These are phyloP conservation scores for Pseudopediastrum boryanum DNA, from an alignment of 139 green algal species.

Conservation along the genomic window DNA sequence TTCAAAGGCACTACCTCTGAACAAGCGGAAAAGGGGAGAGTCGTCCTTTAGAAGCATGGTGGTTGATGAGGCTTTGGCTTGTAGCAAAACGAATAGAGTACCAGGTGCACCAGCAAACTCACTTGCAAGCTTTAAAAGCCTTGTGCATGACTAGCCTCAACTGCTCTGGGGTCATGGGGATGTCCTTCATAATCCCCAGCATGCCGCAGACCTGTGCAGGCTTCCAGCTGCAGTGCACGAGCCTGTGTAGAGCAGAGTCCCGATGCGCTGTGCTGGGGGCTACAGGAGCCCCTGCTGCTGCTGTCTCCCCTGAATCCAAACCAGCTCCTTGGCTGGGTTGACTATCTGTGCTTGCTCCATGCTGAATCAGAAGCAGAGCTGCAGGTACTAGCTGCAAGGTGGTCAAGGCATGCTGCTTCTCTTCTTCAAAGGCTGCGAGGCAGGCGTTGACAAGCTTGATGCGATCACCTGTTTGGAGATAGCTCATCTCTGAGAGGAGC, in stretches of 20 bases:
- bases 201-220: slow-evolving; percentile 20
- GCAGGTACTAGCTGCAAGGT: too few relatives aligned
- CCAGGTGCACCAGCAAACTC: not conserved
- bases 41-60: not conserved
- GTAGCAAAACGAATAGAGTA: not conserved
- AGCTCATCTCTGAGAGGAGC: too few relatives aligned
- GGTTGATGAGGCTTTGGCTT: not conserved
- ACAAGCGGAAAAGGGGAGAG: not conserved
- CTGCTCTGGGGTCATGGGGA: slow-evolving; percentile 19
- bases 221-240: slow-evolving; percentile 13
- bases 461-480: too few relatives aligned
- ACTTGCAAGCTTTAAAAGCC: slow-evolving; percentile 12
- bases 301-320: too few relatives aligned
- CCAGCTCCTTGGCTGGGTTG: too few relatives aligned
- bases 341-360: too few relatives aligned
- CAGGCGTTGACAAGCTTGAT: too few relatives aligned
- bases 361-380: too few relatives aligned
- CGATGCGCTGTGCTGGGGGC: slow-evolving; percentile 8
- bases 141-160: slow-evolving; percentile 2
- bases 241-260: not conserved
- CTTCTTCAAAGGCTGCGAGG: too few relatives aligned
- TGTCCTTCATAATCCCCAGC: slow-evolving; percentile 10
- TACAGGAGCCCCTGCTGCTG: too few relatives aligned
- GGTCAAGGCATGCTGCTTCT: too few relatives aligned
- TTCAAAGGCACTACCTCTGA: too few relatives aligned